Base-by-base conservation (phyloP, 75 land plant species). In the Cryptomeria japonica region DNA sequence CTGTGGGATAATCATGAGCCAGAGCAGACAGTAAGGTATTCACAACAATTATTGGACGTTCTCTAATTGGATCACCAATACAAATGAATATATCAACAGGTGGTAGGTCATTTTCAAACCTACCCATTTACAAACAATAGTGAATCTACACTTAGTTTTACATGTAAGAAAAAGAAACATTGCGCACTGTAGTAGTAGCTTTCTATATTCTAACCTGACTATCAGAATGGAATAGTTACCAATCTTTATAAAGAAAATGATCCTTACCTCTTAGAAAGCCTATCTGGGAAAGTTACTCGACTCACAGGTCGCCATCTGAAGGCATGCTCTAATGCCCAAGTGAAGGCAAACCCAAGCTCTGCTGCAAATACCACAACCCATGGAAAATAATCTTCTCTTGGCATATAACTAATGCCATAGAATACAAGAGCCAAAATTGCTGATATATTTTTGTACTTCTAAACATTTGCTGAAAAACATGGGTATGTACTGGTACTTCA, bases 81-180 rank as follows among this genome's bases (percentile, higher is more conserved):
- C 91, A 88, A 25, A 93, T 91, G 73, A 93, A 93, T 64, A 90
- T 80, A 84, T 93, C 93, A 14, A 92, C 88, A 19, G 82, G 47
- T 36, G 93, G 92, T 85, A 93, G 70, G 2, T 86, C 38, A 22
- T 75, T 34, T 19, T 93, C 49, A 88, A 95, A 68, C 91, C 93
- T 15, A 93, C 93, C 18, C 93, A 22, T 1, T 88, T 87, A 0
- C 93, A 92, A n/a, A 90, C 93, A 28, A 93, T 53, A 93, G 93
- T 39, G 93, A 93, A 0, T 94, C 93, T 14, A 94, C 92, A 86
- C 93, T 93, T 49, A 94, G 92, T 31, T 86, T 85, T 9, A 94
- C 87, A 88, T 94, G 92, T 86, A 91, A 53, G 3, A 0, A 51
- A 91, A 92, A 0, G 93, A 91, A 92, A 93, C 89, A 38, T 93